Conservation (phyloP, 768 basidiomycete genomes). For the Piloderma croceum region DNA sequence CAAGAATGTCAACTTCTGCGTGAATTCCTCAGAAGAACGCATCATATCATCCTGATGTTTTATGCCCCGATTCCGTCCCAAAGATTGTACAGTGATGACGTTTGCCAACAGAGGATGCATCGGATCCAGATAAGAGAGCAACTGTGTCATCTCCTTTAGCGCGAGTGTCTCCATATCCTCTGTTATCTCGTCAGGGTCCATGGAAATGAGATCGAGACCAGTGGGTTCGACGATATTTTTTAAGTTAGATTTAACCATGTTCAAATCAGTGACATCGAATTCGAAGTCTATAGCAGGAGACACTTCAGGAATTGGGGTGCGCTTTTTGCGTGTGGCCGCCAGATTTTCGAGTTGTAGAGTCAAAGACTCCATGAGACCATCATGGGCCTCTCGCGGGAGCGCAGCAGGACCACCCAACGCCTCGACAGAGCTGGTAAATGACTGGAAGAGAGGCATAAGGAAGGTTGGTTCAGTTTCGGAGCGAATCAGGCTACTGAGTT, state of each 20-base stretch:
- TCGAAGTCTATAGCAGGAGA: conserved; percentile 28
- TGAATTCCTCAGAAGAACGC: too few species aligned
- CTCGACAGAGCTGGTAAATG: conserved; percentile 55
- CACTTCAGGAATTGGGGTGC: too few species aligned
- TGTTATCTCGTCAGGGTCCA: too few species aligned
- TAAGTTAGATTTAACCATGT: too few species aligned
- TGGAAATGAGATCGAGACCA: too few species aligned
- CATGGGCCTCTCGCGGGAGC: conserved; percentile 48
- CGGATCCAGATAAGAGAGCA: conserved; percentile 49
- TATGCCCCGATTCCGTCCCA: conserved; percentile 53
- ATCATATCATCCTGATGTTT: too few species aligned
- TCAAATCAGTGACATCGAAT: conserved; percentile 63
- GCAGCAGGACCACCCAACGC: conserved; percentile 51
- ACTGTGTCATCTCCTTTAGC: conserved; percentile 72
- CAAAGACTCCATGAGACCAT: conserved; percentile 59
- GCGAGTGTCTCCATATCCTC: conserved; percentile 84
- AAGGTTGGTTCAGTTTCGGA: conserved; percentile 73
- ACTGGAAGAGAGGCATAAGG: conserved; percentile 70
- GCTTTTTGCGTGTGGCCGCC: conserved; percentile 60
- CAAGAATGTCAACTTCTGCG: too few species aligned
- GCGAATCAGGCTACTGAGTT: conserved; percentile 56
- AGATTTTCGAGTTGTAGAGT: conserved; percentile 64
- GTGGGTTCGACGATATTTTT: too few species aligned
- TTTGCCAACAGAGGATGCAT: conserved; percentile 63
- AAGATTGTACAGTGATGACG: conserved; percentile 62